Evolutionary conservation across 345 rosid genomes (phyloP), one percentile per base, ranked within the genome.

Genomic region (Cardamine occulta): DNA sequence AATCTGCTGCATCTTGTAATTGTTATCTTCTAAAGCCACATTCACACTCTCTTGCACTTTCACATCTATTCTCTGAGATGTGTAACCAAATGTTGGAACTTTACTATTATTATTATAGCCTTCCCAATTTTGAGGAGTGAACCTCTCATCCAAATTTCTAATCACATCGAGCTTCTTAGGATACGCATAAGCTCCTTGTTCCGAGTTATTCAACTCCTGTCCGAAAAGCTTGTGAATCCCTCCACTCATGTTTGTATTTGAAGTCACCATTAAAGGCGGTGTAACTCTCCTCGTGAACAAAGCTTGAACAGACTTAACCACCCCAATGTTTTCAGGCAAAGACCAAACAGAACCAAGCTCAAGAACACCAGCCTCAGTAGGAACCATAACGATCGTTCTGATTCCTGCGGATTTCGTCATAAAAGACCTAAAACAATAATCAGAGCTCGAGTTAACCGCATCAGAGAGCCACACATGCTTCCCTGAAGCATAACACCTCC

Each of bases 261-360:
- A 39, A 32, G 44, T 13, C 64, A 42, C 70, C 64, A 42, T 21
- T 15, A 35, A 13, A 8, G 79, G 74, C 0, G 17, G 64, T 1
- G 28, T 6, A 70, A 7, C 68, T 60, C 77, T 80, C 13, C 88
- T 64, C 2, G 86, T 86, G 78, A 95, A 95, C 54, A 75, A 72
- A 19, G 74, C 66, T 68, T 83, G 88, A 76, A 90, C 64, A 9
- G 82, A 80, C 64, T 82, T 89, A 78, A 92, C 81, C 80, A 87
- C 37, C 31, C 78, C 89, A 19, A 83, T n/a, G 78, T 85, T 87
- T 66, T 92, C 99, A 14, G 88, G 85, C 15, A 92, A 74, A 55
- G 86, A 84, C 82, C 91, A 85, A 72, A 95, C 96, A 0, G 99
- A 95, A 48, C 99, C 99, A 76, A 95, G 81, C 82, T 95, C 99